Conservation (phyloP, 2,329 filamentous ascomycete genomes). For the Ambrosiella beaveri region DNA sequence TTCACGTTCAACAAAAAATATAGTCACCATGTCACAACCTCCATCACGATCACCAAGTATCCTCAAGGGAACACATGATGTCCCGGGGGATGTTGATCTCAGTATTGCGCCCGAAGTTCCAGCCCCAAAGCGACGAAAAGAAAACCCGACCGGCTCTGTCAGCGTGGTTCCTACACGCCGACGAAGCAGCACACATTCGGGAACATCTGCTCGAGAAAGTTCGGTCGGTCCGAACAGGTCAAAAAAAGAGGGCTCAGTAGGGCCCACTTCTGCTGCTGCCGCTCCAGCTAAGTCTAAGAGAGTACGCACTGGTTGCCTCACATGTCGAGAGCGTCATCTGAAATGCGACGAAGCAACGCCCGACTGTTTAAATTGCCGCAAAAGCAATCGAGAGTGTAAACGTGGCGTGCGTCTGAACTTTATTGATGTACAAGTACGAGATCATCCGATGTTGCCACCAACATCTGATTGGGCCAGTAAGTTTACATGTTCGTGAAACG, state of each 20-base stretch:
- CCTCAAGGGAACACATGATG: neutral
- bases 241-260: slow-evolving; percentile 3
- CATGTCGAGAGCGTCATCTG: slow-evolving; percentile 73
- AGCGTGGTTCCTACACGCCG: slow-evolving; percentile 3
- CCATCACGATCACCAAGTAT: neutral
- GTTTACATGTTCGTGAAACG: slow-evolving; percentile 14
- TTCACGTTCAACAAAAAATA: neutral
- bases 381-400: slow-evolving; percentile 73
- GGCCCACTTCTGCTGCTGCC: slow-evolving; percentile 2
- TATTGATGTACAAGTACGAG: slow-evolving; percentile 62
- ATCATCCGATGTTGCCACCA: slow-evolving; percentile 44
- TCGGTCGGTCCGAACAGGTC: neutral
- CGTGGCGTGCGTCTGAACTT: slow-evolving; percentile 80
- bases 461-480: slow-evolving; percentile 48
- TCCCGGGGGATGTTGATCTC: neutral
- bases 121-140: slow-evolving; percentile 11
- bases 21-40: neutral
- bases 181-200: slow-evolving; percentile 11
- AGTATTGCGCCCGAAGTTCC: neutral
- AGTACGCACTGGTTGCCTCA: slow-evolving; percentile 78
- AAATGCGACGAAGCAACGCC: slow-evolving; percentile 69
- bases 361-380: slow-evolving; percentile 61
- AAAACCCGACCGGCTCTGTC: slow-evolving; percentile 1
- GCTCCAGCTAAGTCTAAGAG: slow-evolving; percentile 50
- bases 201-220: slow-evolving; percentile 1